Evolutionary conservation across 495 filamentous ascomycete genomes (phyloP), one percentile per base, ranked within the genome.

Genomic region (Hypoxylon fragiforme): DNA sequence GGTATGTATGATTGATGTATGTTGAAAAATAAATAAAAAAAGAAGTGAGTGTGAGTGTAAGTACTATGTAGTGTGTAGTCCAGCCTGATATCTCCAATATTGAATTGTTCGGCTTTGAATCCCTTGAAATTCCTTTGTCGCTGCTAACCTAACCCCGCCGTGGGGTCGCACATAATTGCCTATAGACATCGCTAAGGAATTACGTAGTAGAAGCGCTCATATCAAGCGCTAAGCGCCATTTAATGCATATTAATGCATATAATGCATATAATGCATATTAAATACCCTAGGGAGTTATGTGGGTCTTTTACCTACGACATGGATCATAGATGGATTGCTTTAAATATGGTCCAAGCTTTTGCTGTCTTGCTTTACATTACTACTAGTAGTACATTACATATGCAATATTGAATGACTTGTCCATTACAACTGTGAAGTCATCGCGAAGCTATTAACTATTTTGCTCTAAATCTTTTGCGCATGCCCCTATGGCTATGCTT

Each of bases 401-500:
- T n/a, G n/a, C n/a, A n/a, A n/a, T n/a, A n/a, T n/a, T 13, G 5
- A 14, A 22, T 28, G 34, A 20, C 35, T 24, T 12, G 18, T 28
- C 24, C 9, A 28, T 9, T 28, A 28, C 24, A 9, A 5, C 44
- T 54, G 53, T 60, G 63, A 63, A 65, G 60, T 53, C 63, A 54
- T 64, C 61, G 42, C 42, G 26, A 53, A 24, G 38, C 16, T n/a
- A 31, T 38, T 26, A 26, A 44, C 28, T 42, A 44, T 21, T 11
- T 14, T 48, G 24, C 28, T 51, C 44, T 12, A 11, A 31, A 12
- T 50, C 22, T 34, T 7, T 18, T n/a, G n/a, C n/a, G n/a, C n/a
- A n/a, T n/a, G n/a, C n/a, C 18, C 21, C 1, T 36, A 30, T 32
- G 14, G 18, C 15, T 14, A 43, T 40, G 49, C 73, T 74, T 68